These are phyloP conservation scores for Phytopythium delawarense DNA, from an alignment of 352 stramenopile genomes.

Conservation along the genomic window DNA sequence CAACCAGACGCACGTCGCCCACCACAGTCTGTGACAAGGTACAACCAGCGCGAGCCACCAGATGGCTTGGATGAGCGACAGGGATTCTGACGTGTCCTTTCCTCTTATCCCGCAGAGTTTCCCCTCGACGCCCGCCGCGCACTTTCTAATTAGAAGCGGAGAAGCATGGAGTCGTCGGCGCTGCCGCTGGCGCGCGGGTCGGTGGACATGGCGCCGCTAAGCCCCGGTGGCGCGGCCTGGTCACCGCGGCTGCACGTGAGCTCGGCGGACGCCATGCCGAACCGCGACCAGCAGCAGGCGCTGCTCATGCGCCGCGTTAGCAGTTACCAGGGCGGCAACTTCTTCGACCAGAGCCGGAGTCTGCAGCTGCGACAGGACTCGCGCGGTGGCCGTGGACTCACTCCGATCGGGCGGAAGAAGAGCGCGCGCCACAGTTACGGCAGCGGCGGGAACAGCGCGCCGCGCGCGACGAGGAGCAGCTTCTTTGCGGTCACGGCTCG, in stretches of 20 bases:
- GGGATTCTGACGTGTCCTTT: neutral
- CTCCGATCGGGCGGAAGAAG: constrained; percentile 12
- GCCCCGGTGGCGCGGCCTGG: constrained; percentile 2
- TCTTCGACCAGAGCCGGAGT: constrained; percentile 3
- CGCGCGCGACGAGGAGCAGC: constrained; percentile 6
- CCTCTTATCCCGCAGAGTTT: neutral
- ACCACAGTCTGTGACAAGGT: neutral
- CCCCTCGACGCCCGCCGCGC: neutral
- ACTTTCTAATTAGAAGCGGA: neutral
- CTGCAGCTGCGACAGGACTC: constrained; percentile 3
- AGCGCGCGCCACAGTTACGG: constrained; percentile 8
- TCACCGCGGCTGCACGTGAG: constrained; percentile 21
- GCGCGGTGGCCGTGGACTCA: constrained; percentile 10
- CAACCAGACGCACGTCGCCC: neutral
- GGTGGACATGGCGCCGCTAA: constrained; percentile 37
- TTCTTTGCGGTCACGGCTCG: constrained; percentile 4
- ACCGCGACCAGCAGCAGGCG: constrained; percentile 14
- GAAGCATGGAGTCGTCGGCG: constrained; percentile 40
- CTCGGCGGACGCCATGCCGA: constrained; percentile 41
- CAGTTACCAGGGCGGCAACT: constrained; percentile 47
- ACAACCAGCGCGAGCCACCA: neutral
- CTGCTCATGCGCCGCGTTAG: constrained; percentile 51
- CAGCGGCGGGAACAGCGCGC: neutral
- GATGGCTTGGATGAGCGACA: neutral
- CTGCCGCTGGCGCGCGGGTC: constrained; percentile 45